Conservation (phyloP, 2,329 filamentous ascomycete genomes). For the Didymellaceae sp. region DNA sequence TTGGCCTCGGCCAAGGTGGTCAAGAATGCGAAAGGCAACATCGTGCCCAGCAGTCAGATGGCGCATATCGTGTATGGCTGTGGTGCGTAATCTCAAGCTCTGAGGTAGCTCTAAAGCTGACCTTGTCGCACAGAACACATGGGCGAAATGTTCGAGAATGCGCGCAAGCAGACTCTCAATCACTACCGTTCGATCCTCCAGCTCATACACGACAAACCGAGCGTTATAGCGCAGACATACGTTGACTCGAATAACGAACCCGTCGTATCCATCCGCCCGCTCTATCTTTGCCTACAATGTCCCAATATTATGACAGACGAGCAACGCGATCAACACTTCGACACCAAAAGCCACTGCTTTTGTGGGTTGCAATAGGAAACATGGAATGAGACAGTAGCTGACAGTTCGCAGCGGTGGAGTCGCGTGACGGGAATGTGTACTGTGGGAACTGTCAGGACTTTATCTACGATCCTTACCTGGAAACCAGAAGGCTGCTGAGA, state of each 20-base stretch:
- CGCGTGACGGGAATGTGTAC: constrained; percentile 74
- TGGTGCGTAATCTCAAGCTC: constrained; percentile 36
- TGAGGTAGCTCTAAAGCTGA: constrained; percentile 25
- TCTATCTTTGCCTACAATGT: constrained; percentile 71
- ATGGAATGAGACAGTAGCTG: constrained; percentile 20
- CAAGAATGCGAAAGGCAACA: constrained; percentile 52
- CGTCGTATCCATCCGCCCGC: constrained; percentile 57
- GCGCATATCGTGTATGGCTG: constrained; percentile 53
- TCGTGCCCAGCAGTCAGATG: constrained; percentile 48
- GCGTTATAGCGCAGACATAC: constrained; percentile 69
- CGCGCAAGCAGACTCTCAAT: constrained; percentile 71
- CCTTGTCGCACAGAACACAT: constrained; percentile 67
- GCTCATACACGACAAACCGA: constrained; percentile 71
- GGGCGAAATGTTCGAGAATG: constrained; percentile 70
- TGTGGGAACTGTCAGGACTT: constrained; percentile 84
- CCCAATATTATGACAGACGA: constrained; percentile 71
- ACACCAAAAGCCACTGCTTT: constrained; percentile 73
- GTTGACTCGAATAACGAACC: constrained; percentile 59
- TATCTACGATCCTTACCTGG: constrained; percentile 81
- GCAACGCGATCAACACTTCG: constrained; percentile 70
- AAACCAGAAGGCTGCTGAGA: constrained; percentile 75
- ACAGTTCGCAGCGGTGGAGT: constrained; percentile 72
- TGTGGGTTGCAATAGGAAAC: constrained; percentile 59
- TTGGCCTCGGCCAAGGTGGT: constrained; percentile 53
- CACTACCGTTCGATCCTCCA: constrained; percentile 76